Evolutionary conservation across 2,329 filamentous ascomycete species (phyloP).

Genomic region (Fonsecaea multimorphosa): DNA sequence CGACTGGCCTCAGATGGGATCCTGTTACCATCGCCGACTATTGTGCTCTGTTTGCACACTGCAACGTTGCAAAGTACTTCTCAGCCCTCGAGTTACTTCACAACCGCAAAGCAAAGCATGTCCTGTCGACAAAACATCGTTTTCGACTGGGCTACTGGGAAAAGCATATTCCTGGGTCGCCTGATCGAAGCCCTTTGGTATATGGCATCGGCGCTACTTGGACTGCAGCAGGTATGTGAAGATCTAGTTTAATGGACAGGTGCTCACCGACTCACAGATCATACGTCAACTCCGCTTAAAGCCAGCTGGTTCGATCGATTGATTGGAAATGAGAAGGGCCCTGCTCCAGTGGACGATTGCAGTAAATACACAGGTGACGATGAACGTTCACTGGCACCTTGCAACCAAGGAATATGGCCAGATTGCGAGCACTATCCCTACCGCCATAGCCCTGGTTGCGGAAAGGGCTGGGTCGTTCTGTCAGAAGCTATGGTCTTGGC

Average conservation of each 20-base stretch:
- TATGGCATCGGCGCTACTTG: slow-evolving; percentile 17
- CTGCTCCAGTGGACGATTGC: slow-evolving; percentile 15
- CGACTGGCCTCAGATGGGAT: slow-evolving; percentile 23
- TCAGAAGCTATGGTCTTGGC: slow-evolving; percentile 2
- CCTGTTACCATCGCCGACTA: slow-evolving; percentile 22
- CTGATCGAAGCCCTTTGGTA: not conserved
- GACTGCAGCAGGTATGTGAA: not conserved
- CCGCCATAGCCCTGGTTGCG: slow-evolving; percentile 20
- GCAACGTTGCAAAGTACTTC: slow-evolving; percentile 17
- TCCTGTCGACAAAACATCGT: slow-evolving; percentile 4
- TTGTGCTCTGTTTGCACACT: slow-evolving; percentile 11
- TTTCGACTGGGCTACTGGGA: slow-evolving; percentile 24
- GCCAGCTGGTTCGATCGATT: slow-evolving; percentile 13
- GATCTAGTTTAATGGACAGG: not conserved
- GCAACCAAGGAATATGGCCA: slow-evolving; percentile 18
- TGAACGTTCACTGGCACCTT: not conserved
- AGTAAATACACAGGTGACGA: slow-evolving; percentile 1
- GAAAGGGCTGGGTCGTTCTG: slow-evolving; percentile 18
- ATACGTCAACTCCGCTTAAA: not conserved
- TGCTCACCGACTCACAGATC: slow-evolving; percentile 13
- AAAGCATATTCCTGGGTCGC: not conserved
- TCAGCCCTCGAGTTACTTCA: slow-evolving; percentile 16
- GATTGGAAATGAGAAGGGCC: not conserved
- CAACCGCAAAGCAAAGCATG: slow-evolving; percentile 7
- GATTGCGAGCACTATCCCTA: slow-evolving; percentile 23